Evolutionary conservation across 202 grass and related monocot genomes (phyloP), one percentile per base, ranked within the genome.

Genomic region (Setaria viridis): DNA sequence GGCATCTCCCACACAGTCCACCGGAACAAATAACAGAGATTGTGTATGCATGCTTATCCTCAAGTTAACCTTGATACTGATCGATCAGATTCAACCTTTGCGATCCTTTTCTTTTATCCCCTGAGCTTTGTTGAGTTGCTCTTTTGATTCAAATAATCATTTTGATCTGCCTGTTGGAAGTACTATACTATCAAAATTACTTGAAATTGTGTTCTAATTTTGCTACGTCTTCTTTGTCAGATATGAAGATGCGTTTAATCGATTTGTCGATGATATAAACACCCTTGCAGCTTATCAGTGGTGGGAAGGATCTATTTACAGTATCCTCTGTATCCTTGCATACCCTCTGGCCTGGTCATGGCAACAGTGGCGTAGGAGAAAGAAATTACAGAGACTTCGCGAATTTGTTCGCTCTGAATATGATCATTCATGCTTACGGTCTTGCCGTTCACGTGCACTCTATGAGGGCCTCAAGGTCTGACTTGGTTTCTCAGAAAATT

Each of bases 341-440:
- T 94, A 97, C 57, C 97, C 97, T 25, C 88, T 99, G 46, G 92
- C 97, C 59, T 99, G 97, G 97, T 97, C 97, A 14, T 99, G 97
- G 97, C 92, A 99, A 64, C 97, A 99, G 69, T 99, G 94, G 94
- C 87, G 97, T 42, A 88, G 94, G 72, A 99, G 92, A 90, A 97
- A 94, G 77, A 99, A 99, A 62, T 88, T 99, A 55, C 97, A 99
- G 79, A 91, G 90, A 62, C 85, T 99, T 74, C 94, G 97, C 62
- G 97, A 99, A 91, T 99, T 97, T 99, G 97, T 99, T 86, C 90
- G 97, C 53, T 97, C 94, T 34, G 97, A 99, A 60, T 99, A 99
- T 87, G 97, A 99, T 74, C 97, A 99, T 90, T 92, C 97, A 57
- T 99, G 97, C 77, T 85, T 99, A 82, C 82, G 94, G 57, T 99